A percentile compares a stretch with the other conserved stretches of the same genome.
phyloP scores from a whole-genome alignment of 345 rosid species.

The Excoecaria agallocha region DNA sequence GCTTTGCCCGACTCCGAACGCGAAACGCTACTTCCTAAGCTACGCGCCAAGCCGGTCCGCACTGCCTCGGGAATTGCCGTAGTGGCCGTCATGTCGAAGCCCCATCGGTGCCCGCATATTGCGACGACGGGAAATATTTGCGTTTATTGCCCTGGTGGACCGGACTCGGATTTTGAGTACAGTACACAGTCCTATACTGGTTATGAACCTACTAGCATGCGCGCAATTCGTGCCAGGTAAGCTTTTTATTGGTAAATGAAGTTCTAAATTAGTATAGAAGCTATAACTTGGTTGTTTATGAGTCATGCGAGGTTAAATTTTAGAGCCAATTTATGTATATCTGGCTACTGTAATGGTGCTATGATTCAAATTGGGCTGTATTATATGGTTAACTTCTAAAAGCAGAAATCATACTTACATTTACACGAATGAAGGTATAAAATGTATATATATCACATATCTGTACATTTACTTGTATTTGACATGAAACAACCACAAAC shows the following conservation, averaged over 20 bases:
- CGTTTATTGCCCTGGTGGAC: conserved; percentile 97
- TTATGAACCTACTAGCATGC: conserved; percentile 99
- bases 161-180: conserved; percentile 97
- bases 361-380: neutral
- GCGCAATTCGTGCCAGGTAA: conserved; percentile 97
- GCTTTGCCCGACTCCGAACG: conserved; percentile 93
- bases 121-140: conserved; percentile 97
- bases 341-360: neutral
- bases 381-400: neutral
- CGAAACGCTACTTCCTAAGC: conserved; percentile 86
- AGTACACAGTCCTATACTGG: conserved; percentile 99
- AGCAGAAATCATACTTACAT: neutral
- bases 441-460: neutral
- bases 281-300: neutral
- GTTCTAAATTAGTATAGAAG: neutral
- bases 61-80: conserved; percentile 98
- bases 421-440: neutral
- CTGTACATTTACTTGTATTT: neutral
- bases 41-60: conserved; percentile 94
- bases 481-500: neutral
- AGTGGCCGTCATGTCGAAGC: conserved; percentile 98
- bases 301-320: neutral
- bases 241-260: neutral
- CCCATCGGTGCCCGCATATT: conserved; percentile 95
- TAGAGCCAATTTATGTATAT: neutral